Percentiles rank a stretch among this genome's conserved stretches.
Conservation (phyloP, 768 basidiomycete genomes). For the Pholiota conissans region DNA sequence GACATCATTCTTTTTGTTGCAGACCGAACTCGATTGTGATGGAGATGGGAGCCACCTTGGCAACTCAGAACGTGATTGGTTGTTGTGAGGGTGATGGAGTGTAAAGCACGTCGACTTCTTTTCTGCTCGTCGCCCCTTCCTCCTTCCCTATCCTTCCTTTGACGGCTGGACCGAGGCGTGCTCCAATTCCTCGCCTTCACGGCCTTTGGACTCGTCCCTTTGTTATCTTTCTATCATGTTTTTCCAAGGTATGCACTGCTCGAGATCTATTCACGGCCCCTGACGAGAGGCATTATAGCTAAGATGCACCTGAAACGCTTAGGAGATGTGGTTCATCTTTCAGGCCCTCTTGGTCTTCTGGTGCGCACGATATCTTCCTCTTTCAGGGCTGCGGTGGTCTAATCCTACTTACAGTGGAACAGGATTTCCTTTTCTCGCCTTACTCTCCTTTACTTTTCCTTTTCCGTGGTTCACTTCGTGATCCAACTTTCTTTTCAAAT, state of each 20-base stretch:
- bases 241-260: constrained; percentile 1
- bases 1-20: constrained; percentile 11
- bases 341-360: constrained; percentile 23
- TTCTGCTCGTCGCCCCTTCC: constrained; percentile 13
- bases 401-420: constrained; percentile 49
- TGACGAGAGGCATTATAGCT: background rate
- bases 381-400: background rate
- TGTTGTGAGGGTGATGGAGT: constrained; percentile 2
- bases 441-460: constrained; percentile 64
- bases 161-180: constrained; percentile 25
- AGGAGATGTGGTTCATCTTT: constrained; percentile 17
- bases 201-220: constrained; percentile 45
- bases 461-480: constrained; percentile 65
- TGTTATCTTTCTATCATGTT: constrained; percentile 25
- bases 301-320: constrained; percentile 19
- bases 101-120: background rate
- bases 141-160: constrained; percentile 24
- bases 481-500: constrained; percentile 71
- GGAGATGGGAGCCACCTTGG: constrained; percentile 19
- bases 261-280: background rate
- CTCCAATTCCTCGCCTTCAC: constrained; percentile 11
- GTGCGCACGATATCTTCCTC: constrained; percentile 5
- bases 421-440: constrained; percentile 68
- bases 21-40: constrained; percentile 11
- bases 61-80: constrained; percentile 17